Evolutionary conservation across 805 yeast genomes (phyloP).

Genomic region (Brettanomyces nanus): DNA sequence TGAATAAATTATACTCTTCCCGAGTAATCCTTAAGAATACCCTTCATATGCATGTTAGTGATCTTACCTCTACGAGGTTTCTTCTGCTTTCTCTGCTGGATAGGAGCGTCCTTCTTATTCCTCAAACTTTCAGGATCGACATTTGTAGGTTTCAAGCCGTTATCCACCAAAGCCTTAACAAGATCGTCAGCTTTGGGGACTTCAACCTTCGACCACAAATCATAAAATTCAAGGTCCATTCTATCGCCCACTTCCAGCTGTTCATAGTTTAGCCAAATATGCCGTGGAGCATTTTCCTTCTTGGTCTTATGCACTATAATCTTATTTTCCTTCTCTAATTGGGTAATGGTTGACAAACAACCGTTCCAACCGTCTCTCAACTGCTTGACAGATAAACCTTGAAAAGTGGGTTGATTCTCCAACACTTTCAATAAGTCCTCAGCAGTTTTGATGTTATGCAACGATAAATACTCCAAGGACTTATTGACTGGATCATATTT

Average conservation of each 20-base stretch:
- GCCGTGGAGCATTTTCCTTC: conserved; percentile 88
- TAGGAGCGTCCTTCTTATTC: conserved; percentile 45
- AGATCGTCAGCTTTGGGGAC: conserved; percentile 78
- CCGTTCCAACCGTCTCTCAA: conserved; percentile 92
- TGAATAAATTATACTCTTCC: conserved; percentile 20
- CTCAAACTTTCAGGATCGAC: conserved; percentile 95
- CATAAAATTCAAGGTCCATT: conserved; percentile 75
- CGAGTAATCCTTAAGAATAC: conserved; percentile 79
- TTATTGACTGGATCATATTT: conserved; percentile 51
- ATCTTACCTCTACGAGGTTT: conserved; percentile 89
- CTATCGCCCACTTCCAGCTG: conserved; percentile 44
- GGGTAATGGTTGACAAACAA: conserved; percentile 69
- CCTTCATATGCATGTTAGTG: conserved; percentile 95
- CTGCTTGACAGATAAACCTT: conserved; percentile 73
- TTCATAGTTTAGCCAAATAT: conserved; percentile 79
- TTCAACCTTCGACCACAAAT: conserved; percentile 70
- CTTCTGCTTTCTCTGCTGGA: conserved; percentile 70
- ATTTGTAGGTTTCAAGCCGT: conserved; percentile 93
- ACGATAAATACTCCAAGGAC: conserved; percentile 79
- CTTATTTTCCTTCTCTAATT: conserved; percentile 68
- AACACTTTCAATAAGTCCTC: conserved; percentile 69
- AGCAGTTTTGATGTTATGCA: conserved; percentile 77
- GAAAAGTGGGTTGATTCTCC: conserved; percentile 75
- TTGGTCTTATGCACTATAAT: conserved; percentile 81
- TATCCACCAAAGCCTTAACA: conserved; percentile 67